Conservation (phyloP, 2,329 filamentous ascomycete genomes). For the Aureobasidium subglaciale region DNA sequence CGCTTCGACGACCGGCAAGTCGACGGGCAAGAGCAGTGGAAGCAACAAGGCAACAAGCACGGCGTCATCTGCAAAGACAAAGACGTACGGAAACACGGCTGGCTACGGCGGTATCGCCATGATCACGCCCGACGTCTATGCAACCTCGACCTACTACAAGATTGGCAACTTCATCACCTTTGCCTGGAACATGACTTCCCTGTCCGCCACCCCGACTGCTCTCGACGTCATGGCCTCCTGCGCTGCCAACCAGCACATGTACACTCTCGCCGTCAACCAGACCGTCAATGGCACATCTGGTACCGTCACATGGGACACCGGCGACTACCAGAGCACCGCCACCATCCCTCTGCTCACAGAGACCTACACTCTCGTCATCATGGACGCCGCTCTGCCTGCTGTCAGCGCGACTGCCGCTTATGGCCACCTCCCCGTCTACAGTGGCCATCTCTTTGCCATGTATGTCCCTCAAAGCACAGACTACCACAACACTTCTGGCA, state of each 20-base stretch:
- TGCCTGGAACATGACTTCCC: constrained; percentile 62
- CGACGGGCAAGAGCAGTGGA: constrained; percentile 15
- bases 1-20: constrained; percentile 14
- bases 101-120: constrained; percentile 55
- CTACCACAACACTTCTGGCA: constrained; percentile 40
- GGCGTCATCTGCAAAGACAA: constrained; percentile 24
- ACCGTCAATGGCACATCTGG: constrained; percentile 39
- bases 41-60: constrained; percentile 18
- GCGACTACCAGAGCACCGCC: constrained; percentile 42
- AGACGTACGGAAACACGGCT: constrained; percentile 44
- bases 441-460: constrained; percentile 55
- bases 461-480: constrained; percentile 51
- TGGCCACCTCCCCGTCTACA: constrained; percentile 49
- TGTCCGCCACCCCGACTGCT: constrained; percentile 50
- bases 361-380: constrained; percentile 57
- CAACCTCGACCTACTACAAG: constrained; percentile 53
- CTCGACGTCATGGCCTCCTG: constrained; percentile 58
- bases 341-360: constrained; percentile 49
- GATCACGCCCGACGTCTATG: constrained; percentile 49
- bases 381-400: constrained; percentile 48
- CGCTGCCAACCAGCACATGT: constrained; percentile 50
- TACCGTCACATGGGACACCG: constrained; percentile 55
- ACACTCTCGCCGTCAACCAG: constrained; percentile 56
- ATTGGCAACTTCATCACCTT: constrained; percentile 54
- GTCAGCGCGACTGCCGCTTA: constrained; percentile 45